Percentiles rank a stretch among this genome's conserved stretches.
Conservation (phyloP, 306 rosid species). For the Betula pendula region DNA sequence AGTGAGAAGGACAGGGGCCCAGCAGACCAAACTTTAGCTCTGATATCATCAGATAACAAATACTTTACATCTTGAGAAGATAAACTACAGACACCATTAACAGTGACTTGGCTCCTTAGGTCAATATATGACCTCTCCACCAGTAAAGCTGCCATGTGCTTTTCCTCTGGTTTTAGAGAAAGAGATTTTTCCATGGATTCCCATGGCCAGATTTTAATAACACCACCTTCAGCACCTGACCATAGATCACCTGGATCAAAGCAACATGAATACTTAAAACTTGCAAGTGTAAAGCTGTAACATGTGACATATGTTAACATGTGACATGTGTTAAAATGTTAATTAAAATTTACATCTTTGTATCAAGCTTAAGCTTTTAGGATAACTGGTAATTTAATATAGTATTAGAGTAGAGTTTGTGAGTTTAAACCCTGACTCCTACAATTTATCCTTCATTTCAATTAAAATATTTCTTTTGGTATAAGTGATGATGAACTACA, state of each 20-base stretch:
- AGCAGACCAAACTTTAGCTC: conserved; percentile 86
- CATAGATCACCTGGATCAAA: conserved; percentile 77
- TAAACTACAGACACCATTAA: conserved; percentile 84
- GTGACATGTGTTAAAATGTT: too few species aligned
- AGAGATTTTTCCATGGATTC: conserved; percentile 93
- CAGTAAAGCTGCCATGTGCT: conserved; percentile 94
- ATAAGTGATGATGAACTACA: too few species aligned
- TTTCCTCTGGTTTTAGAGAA: conserved; percentile 82
- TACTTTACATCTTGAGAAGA: conserved; percentile 95
- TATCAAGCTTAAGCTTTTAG: too few species aligned
- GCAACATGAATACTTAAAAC: conserved; percentile 16
- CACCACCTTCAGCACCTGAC: conserved; percentile 94
- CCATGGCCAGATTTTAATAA: conserved; percentile 93
- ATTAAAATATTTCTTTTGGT: too few species aligned
- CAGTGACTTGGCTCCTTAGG: conserved; percentile 81
- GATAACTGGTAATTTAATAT: too few species aligned
- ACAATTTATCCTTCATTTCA: too few species aligned
- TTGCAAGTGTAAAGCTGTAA: too few species aligned
- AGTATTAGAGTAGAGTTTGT: too few species aligned
- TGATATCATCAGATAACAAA: conserved; percentile 66
- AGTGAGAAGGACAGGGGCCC: conserved; percentile 74
- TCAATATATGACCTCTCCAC: conserved; percentile 88
- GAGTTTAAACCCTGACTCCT: too few species aligned
- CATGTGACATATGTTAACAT: too few species aligned
- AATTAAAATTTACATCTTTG: too few species aligned